These are phyloP conservation scores for Calonectria pauciramosa DNA, from an alignment of 2,329 filamentous ascomycete species.

Conservation along the genomic window DNA sequence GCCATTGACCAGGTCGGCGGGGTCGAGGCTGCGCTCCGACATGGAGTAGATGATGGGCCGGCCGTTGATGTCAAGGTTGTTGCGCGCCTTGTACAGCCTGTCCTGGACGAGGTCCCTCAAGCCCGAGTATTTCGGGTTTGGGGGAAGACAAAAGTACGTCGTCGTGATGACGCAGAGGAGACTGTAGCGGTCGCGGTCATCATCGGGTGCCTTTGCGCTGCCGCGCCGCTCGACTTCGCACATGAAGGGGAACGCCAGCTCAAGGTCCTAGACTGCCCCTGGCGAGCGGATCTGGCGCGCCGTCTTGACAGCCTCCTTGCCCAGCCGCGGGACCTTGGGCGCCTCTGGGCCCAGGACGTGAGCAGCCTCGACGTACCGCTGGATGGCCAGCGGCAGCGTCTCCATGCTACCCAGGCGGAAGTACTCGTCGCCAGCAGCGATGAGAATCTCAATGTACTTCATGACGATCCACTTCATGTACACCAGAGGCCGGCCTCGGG, in stretches of 20 bases:
- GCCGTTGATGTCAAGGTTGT: background rate
- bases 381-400: slow-evolving; percentile 23
- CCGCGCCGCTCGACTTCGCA: background rate
- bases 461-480: slow-evolving; percentile 30
- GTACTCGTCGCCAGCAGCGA: slow-evolving; percentile 26
- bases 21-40: background rate
- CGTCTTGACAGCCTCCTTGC: background rate
- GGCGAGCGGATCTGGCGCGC: too few relatives aligned
- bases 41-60: background rate
- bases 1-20: background rate
- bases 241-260: background rate
- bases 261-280: background rate
- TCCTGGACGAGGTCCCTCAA: background rate
- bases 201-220: background rate
- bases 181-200: background rate
- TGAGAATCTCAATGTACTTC: slow-evolving; percentile 27
- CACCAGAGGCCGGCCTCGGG: background rate
- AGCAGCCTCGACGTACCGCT: slow-evolving; percentile 25
- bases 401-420: slow-evolving; percentile 28
- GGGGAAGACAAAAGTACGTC: background rate
- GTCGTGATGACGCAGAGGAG: background rate
- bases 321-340: background rate
- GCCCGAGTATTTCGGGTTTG: background rate
- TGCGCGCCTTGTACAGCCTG: background rate
- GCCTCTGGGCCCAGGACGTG: slow-evolving; percentile 25